Percentiles rank a stretch among this genome's conserved stretches.
Evolutionary conservation across 495 filamentous ascomycete genomes (phyloP).

Genomic region (Aspergillus biplanus): DNA sequence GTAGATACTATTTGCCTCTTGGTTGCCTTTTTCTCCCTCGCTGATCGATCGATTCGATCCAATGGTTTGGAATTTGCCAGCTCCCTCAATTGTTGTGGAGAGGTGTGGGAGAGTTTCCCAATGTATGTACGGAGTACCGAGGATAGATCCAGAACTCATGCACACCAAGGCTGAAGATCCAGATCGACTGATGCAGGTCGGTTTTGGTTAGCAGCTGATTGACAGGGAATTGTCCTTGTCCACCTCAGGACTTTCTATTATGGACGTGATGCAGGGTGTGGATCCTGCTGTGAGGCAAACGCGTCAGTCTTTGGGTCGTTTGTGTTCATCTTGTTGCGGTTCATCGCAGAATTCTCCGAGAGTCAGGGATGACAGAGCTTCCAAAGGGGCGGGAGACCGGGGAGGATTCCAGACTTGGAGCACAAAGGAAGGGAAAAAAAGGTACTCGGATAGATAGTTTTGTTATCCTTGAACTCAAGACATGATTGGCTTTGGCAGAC

Average conservation of each 20-base stretch:
- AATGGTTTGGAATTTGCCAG: background rate
- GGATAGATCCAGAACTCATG: slow-evolving; percentile 5
- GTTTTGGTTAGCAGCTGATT: background rate
- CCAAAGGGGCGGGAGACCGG: too few species aligned
- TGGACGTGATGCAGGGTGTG: slow-evolving; percentile 12
- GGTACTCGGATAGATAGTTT: too few species aligned
- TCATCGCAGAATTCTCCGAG: background rate
- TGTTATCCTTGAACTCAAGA: too few species aligned
- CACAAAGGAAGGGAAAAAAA: too few species aligned
- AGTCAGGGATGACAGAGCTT: background rate
- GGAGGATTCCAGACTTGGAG: too few species aligned
- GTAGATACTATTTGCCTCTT: slow-evolving; percentile 2
- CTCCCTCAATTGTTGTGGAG: background rate
- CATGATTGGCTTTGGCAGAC: too few species aligned
- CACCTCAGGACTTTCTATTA: slow-evolving; percentile 3
- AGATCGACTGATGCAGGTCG: slow-evolving; percentile 4
- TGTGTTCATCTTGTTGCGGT: background rate
- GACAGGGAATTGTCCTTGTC: background rate
- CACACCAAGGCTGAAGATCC: slow-evolving; percentile 8
- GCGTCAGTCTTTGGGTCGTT: background rate
- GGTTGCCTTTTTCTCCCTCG: background rate
- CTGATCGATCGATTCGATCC: background rate
- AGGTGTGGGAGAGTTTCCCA: background rate
- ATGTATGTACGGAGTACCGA: background rate
- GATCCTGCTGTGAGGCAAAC: slow-evolving; percentile 11